Percentiles rank a stretch among this genome's conserved stretches.
Evolutionary conservation across 768 basidiomycete genomes (phyloP).

Genomic region (Albatrellus ellisii): DNA sequence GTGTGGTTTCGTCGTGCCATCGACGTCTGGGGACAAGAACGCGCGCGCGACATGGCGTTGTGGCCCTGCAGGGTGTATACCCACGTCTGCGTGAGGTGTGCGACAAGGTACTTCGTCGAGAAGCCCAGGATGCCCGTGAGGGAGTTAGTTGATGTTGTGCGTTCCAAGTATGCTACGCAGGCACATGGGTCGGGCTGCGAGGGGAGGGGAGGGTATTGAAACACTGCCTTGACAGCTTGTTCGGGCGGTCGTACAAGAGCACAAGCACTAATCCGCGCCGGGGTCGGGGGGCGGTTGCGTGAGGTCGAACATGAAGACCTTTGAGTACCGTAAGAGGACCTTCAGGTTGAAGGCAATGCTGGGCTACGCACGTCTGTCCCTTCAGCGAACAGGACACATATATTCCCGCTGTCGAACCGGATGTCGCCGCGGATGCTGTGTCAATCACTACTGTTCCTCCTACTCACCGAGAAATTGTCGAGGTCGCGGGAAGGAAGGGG

Average conservation of each 20-base stretch:
- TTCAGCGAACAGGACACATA: conserved; percentile 29
- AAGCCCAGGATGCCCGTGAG: conserved; percentile 46
- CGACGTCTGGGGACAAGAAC: conserved; percentile 25
- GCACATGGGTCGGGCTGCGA: conserved; percentile 17
- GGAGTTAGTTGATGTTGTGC: conserved; percentile 41
- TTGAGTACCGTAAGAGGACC: conserved; percentile 36
- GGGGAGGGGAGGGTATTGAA: background rate
- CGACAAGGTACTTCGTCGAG: conserved; percentile 46
- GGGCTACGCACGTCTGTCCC: conserved; percentile 20
- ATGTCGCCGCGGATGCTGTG: conserved; percentile 24
- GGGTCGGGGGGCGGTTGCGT: conserved; percentile 24
- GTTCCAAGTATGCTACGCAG: conserved; percentile 25
- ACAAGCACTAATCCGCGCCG: conserved; percentile 36
- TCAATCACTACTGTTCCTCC: background rate
- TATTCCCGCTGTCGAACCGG: conserved; percentile 51
- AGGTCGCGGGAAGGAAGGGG: background rate
- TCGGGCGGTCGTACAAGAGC: conserved; percentile 36
- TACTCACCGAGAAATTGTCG: background rate
- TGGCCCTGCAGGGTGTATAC: conserved; percentile 39
- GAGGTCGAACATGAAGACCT: conserved; percentile 44
- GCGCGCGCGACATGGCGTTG: conserved; percentile 41
- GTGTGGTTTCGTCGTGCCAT: conserved; percentile 39
- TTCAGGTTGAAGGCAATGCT: conserved; percentile 35
- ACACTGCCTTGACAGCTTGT: conserved; percentile 29
- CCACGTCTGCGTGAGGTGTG: conserved; percentile 37